Percentiles rank a stretch among this genome's conserved stretches.
phyloP scores from a whole-genome alignment of 1,284 basidiomycete genomes.

The Golubevia pallescens region DNA sequence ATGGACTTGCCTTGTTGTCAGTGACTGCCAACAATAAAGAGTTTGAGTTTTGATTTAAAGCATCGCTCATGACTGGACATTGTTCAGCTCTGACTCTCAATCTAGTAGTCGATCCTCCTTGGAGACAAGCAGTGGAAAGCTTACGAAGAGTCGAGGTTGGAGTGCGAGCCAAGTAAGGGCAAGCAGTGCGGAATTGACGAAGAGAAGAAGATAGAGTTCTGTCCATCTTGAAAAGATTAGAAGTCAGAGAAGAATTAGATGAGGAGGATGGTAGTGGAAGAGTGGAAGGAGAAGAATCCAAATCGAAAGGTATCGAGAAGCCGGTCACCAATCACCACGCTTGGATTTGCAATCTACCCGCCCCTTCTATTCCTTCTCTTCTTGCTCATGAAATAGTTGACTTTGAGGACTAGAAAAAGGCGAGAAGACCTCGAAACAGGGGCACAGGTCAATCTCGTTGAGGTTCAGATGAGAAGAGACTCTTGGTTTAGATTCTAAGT shows the following conservation, averaged over 20 bases:
- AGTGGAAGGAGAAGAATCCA: neutral
- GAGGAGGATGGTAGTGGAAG: neutral
- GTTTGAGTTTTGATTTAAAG: constrained; percentile 13
- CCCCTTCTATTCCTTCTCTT: constrained; percentile 1
- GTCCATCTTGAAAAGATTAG: constrained; percentile 25
- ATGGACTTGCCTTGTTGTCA: constrained; percentile 17
- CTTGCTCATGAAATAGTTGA: neutral
- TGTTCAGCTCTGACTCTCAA: constrained; percentile 51
- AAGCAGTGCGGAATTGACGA: constrained; percentile 44
- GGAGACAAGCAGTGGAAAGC: constrained; percentile 29
- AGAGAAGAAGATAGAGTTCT: constrained; percentile 35
- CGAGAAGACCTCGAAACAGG: no score
- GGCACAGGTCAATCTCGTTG: no score
- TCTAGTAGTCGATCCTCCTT: constrained; percentile 33
- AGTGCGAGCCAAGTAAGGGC: constrained; percentile 50
- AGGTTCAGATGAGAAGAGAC: no score
- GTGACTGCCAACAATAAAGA: constrained; percentile 9
- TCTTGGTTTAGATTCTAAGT: no score
- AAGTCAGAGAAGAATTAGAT: neutral
- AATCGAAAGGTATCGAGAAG: neutral
- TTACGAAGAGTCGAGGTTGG: constrained; percentile 47
- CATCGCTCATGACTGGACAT: constrained; percentile 62
- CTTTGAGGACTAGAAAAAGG: neutral
- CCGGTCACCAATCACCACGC: neutral
- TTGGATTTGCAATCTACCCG: neutral